phyloP scores from a whole-genome alignment of 305 asterid species.

The Fraxinus xanthoxyloides region DNA sequence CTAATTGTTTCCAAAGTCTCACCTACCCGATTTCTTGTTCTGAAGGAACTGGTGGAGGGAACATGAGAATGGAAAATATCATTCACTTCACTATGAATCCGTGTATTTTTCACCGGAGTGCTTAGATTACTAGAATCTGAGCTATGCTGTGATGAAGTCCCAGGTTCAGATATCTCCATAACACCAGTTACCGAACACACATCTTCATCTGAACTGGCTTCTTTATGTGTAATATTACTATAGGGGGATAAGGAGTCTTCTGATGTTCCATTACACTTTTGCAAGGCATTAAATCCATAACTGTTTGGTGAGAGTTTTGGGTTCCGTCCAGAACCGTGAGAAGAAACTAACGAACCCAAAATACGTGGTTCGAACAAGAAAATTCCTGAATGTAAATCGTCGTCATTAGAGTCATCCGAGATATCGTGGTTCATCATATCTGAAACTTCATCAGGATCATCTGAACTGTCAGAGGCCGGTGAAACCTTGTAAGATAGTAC shows the following conservation, averaged over 20 bases:
- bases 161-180: constrained; percentile 35
- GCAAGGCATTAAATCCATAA: constrained; percentile 29
- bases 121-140: constrained; percentile 22
- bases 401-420: constrained; percentile 47
- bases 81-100: constrained; percentile 8
- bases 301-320: constrained; percentile 37
- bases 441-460: constrained; percentile 68
- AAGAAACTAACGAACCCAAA: constrained; percentile 55
- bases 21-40: constrained; percentile 16
- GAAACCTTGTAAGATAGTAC: constrained; percentile 74
- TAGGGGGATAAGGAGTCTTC: constrained; percentile 42
- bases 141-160: constrained; percentile 16
- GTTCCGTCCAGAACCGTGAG: constrained; percentile 46
- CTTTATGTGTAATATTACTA: constrained; percentile 38
- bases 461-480: constrained; percentile 48
- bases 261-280: constrained; percentile 30
- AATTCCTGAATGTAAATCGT: constrained; percentile 55
- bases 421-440: constrained; percentile 51
- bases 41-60: constrained; percentile 25
- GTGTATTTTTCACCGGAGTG: constrained; percentile 21
- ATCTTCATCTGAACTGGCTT: constrained; percentile 43
- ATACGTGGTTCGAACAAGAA: constrained; percentile 80
- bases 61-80: constrained; percentile 22
- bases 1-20: constrained; percentile 29
- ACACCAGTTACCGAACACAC: constrained; percentile 35